Conservation (phyloP, 306 rosid species). For the Dalbergia cochinchinensis region DNA sequence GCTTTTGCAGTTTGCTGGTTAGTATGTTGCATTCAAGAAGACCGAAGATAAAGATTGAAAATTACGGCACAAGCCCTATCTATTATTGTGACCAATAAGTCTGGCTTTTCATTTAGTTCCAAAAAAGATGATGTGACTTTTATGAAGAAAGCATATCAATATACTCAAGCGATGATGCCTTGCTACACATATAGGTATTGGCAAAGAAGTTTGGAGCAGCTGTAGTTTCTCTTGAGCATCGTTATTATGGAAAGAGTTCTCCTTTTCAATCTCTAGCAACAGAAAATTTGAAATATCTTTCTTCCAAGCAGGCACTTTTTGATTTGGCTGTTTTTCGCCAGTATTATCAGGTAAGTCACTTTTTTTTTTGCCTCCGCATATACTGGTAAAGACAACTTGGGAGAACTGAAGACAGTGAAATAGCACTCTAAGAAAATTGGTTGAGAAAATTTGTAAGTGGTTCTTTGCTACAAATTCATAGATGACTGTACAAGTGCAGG, state of each 20-base stretch:
- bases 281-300: slow-evolving; percentile 82
- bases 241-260: slow-evolving; percentile 86
- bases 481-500: slow-evolving; percentile 16
- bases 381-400: slow-evolving; percentile 18
- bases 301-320: slow-evolving; percentile 95
- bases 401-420: slow-evolving; percentile 21
- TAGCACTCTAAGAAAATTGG: neutral
- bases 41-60: neutral
- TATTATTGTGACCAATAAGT: neutral
- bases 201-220: slow-evolving; percentile 98
- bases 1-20: slow-evolving; percentile 14
- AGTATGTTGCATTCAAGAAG: slow-evolving; percentile 7
- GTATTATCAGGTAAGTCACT: slow-evolving; percentile 74
- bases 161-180: slow-evolving; percentile 12
- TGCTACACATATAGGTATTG: slow-evolving; percentile 66
- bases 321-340: slow-evolving; percentile 93
- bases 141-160: slow-evolving; percentile 20
- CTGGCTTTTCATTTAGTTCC: neutral
- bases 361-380: neutral
- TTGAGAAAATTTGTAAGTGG: neutral
- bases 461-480: neutral
- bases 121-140: neutral
- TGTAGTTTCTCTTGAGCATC: slow-evolving; percentile 91
- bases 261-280: slow-evolving; percentile 75
- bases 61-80: slow-evolving; percentile 1